Percentiles rank a stretch among this genome's conserved stretches.
Evolutionary conservation across 106 monocot species (phyloP).

Genomic region (Platanthera guangdongensis): DNA sequence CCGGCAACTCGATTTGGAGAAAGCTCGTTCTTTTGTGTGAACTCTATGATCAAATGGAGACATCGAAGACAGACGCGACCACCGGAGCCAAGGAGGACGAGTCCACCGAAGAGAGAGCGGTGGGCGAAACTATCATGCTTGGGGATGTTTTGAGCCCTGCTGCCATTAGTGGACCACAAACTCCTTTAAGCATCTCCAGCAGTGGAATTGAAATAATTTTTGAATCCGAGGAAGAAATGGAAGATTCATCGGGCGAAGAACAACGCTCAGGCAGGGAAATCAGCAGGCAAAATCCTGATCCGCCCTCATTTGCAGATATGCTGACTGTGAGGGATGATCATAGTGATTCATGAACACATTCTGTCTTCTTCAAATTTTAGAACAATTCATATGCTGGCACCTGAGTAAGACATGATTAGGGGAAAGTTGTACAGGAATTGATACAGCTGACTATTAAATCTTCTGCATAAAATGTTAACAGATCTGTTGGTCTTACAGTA

Average conservation of each 20-base stretch:
- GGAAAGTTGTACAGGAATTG: no score
- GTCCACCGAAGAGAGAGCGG: neutral
- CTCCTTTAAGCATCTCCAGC: slow-evolving; percentile 19
- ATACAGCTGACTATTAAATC: no score
- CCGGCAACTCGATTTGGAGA: neutral
- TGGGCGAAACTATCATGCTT: neutral
- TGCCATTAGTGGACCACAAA: slow-evolving; percentile 7
- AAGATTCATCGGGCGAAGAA: slow-evolving; percentile 10
- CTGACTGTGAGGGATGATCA: slow-evolving; percentile 3
- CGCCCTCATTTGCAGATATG: slow-evolving; percentile 39
- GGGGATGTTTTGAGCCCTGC: neutral
- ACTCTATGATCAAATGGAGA: slow-evolving; percentile 21
- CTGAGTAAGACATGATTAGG: no score
- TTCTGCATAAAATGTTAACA: no score
- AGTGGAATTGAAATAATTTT: neutral
- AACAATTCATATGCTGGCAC: no score
- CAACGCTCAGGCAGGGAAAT: slow-evolving; percentile 23
- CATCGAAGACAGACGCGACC: neutral
- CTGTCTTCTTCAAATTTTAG: no score
- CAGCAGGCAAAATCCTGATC: slow-evolving; percentile 15
- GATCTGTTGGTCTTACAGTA: no score
- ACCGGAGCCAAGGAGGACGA: neutral
- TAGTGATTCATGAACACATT: neutral
- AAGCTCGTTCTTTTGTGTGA: slow-evolving; percentile 16
- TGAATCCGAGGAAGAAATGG: slow-evolving; percentile 22